phyloP scores from a whole-genome alignment of 805 yeast genomes.

The Komagataella ulmi region DNA sequence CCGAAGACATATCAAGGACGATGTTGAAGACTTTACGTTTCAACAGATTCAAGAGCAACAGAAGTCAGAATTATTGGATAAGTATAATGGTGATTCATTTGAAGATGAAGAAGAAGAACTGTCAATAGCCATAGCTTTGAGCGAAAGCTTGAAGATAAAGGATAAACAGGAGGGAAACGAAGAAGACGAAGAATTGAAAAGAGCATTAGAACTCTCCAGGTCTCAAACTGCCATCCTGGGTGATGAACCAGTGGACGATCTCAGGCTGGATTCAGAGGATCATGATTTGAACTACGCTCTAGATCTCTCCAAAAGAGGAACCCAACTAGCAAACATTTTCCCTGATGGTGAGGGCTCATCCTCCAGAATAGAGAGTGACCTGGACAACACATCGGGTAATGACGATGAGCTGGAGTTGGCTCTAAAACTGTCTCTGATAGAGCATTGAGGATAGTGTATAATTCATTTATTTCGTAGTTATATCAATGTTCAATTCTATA shows the following conservation, averaged over 20 bases:
- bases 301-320: constrained; percentile 9
- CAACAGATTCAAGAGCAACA: constrained; percentile 13
- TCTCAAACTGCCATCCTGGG: not conserved
- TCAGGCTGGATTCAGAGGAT: constrained; percentile 9
- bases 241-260: not conserved
- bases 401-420: not conserved
- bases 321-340: not conserved
- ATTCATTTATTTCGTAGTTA: not conserved
- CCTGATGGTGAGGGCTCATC: not conserved
- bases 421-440: constrained; percentile 1
- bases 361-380: not conserved
- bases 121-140: constrained; percentile 28
- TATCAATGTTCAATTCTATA: constrained; percentile 11
- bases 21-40: constrained; percentile 14
- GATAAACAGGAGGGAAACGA: constrained; percentile 1
- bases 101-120: constrained; percentile 26
- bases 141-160: constrained; percentile 13
- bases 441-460: constrained; percentile 1
- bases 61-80: constrained; percentile 17
- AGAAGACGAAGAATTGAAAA: not conserved
- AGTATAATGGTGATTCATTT: constrained; percentile 29
- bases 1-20: not conserved
- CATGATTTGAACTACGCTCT: constrained; percentile 16
- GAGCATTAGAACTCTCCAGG: not conserved
- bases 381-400: not conserved